Percentiles rank a stretch among this genome's conserved stretches.
phyloP scores from a whole-genome alignment of 2,329 filamentous ascomycete genomes.

The Talaromyces funiculosus region DNA sequence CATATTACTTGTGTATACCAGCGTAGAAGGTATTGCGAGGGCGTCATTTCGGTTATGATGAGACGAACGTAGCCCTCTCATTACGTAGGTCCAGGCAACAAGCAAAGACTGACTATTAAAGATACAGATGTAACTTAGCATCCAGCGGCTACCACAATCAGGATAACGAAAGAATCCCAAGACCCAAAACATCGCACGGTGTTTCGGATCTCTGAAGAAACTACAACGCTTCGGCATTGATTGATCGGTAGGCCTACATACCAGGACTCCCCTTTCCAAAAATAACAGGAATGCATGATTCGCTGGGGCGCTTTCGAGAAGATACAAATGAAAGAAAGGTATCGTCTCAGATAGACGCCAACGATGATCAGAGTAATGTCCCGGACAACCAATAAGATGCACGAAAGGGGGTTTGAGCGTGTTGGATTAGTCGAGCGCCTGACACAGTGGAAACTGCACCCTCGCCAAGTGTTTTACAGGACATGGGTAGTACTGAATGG shows the following conservation, averaged over 20 bases:
- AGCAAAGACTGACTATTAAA: background rate
- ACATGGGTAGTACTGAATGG: background rate
- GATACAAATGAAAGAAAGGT: background rate
- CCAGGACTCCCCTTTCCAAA: background rate
- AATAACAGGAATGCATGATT: background rate
- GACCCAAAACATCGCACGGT: background rate
- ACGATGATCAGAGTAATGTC: background rate
- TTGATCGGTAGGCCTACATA: background rate
- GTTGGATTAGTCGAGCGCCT: background rate
- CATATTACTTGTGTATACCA: background rate
- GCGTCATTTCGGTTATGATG: background rate
- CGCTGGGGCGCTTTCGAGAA: background rate
- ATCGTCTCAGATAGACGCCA: slow-evolving; percentile 10
- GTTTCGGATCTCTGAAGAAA: background rate
- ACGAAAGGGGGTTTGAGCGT: background rate
- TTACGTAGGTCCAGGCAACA: background rate
- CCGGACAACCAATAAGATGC: background rate
- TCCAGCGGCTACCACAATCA: background rate
- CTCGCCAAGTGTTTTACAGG: background rate
- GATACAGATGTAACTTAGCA: background rate
- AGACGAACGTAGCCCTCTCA: background rate
- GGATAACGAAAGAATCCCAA: background rate
- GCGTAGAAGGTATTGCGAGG: background rate
- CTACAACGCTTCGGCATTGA: background rate
- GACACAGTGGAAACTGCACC: background rate